Evolutionary conservation across 2,329 filamentous ascomycete species (phyloP), one percentile per base, ranked within the genome.

Genomic region (Fusarium sp.): DNA sequence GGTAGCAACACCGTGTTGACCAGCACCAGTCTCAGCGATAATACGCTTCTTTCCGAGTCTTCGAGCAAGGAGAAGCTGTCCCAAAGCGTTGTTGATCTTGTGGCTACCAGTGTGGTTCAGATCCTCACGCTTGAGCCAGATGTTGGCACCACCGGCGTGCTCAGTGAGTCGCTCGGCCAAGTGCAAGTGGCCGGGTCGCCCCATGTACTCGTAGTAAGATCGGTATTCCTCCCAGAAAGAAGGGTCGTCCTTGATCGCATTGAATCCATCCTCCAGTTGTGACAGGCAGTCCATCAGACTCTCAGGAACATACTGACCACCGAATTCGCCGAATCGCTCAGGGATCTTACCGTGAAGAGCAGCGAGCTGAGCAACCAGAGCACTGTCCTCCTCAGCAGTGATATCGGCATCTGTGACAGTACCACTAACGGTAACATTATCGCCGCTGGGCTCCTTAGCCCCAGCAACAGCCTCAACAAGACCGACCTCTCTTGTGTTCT

Each of bases 21-120:
- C 96, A 60, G 96, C 96, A 75, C 96, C 96, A 22, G 96, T 99
- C 85, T 99, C 96, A 54, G 96, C 96, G 77, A 99, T 99, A 78
- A 99, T 98, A 81, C 95, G 93, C 11, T 92, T 98, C 89, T 99
- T 99, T 56, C 96, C 96, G 54, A 99, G 85, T 70, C 94, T 88
- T 77, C 89, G 89, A 4, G 96, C 96, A 42, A 99, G 86, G 20
- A 99, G 89, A 54, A 98, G 91, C 83, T 99, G 96, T 5, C 96
- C 96, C 14, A 99, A 86, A 1, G 96, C 96, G 79, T 99, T 99
- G 87, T 99, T 99, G 87, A 99, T 98, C 89, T 99, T 99, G 88
- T 99, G 96, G 71, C 93, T 97, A 75, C 96, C 96, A 14, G 96
- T 98, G 82, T 99, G 96, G 84, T 98, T 98, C 63, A 98, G 86